A percentile compares a stretch with the other conserved stretches of the same genome.
Evolutionary conservation across 2,329 filamentous ascomycete species (phyloP).

Genomic region (Pseudopithomyces maydicus): DNA sequence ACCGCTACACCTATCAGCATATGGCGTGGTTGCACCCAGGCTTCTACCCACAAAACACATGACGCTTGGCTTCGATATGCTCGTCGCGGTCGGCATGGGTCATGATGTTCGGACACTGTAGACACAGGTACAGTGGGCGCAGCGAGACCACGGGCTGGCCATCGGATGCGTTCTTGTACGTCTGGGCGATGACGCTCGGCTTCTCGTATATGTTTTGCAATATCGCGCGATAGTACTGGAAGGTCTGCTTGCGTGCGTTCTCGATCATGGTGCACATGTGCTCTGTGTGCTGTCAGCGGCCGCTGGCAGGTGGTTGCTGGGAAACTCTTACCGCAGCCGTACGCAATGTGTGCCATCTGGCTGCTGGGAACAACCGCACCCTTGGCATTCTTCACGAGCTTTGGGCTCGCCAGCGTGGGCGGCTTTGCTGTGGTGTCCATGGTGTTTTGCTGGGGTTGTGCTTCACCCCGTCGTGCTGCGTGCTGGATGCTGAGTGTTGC

Average conservation of each 20-base stretch:
- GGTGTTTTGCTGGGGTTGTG: slow-evolving; percentile 9
- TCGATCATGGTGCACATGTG: slow-evolving; percentile 73
- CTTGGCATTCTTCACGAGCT: slow-evolving; percentile 51
- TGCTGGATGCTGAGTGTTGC: slow-evolving; percentile 1
- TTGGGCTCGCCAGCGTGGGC: slow-evolving; percentile 48
- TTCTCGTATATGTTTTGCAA: slow-evolving; percentile 73
- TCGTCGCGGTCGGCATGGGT: slow-evolving; percentile 67
- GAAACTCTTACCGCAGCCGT: slow-evolving; percentile 49
- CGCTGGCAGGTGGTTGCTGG: not conserved
- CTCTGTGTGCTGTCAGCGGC: slow-evolving; percentile 56
- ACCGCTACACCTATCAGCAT: slow-evolving; percentile 61
- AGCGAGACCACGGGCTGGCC: slow-evolving; percentile 61
- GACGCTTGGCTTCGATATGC: slow-evolving; percentile 71
- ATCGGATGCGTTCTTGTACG: slow-evolving; percentile 58
- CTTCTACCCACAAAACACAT: slow-evolving; percentile 69
- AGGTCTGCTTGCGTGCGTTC: slow-evolving; percentile 69
- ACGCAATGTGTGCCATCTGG: slow-evolving; percentile 48
- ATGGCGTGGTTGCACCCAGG: slow-evolving; percentile 2
- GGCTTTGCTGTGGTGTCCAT: slow-evolving; percentile 51
- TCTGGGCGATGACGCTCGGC: slow-evolving; percentile 68
- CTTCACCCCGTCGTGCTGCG: not conserved
- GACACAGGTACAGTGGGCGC: slow-evolving; percentile 62
- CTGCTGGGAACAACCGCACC: slow-evolving; percentile 44
- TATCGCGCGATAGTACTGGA: slow-evolving; percentile 74
- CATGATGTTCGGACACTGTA: slow-evolving; percentile 70